Percentiles rank a stretch among this genome's conserved stretches.
Conservation (phyloP, 805 yeast species). For the Lipomyces yamanashiensis region DNA sequence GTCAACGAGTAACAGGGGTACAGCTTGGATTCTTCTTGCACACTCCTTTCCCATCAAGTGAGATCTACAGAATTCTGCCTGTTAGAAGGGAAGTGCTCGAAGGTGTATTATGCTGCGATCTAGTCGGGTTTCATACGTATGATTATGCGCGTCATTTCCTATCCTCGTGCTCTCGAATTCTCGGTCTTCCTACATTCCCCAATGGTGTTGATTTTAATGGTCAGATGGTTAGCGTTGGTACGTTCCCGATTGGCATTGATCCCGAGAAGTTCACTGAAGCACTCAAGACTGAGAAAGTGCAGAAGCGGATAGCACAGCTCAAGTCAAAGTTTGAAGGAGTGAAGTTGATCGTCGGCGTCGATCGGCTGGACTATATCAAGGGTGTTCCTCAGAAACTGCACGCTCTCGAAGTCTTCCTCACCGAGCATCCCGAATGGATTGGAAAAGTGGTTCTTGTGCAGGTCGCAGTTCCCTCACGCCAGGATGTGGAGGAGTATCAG, state of each 20-base stretch:
- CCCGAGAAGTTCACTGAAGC: slow-evolving; percentile 89
- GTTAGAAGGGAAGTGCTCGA: slow-evolving; percentile 88
- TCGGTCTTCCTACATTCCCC: slow-evolving; percentile 82
- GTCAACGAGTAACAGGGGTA: slow-evolving; percentile 56
- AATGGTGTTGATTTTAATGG: slow-evolving; percentile 84
- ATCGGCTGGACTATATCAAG: slow-evolving; percentile 92
- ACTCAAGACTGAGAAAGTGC: slow-evolving; percentile 63
- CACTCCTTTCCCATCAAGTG: slow-evolving; percentile 97
- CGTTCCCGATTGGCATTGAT: slow-evolving; percentile 99
- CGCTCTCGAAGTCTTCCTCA: slow-evolving; percentile 90
- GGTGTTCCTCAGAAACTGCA: slow-evolving; percentile 98
- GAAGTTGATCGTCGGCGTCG: slow-evolving; percentile 94
- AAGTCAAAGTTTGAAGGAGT: slow-evolving; percentile 70
- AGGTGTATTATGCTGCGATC: slow-evolving; percentile 92
- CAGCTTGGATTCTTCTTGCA: slow-evolving; percentile 92
- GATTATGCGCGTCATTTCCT: slow-evolving; percentile 97
- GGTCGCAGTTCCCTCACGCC: slow-evolving; percentile 96
- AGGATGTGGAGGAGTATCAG: slow-evolving; percentile 98
- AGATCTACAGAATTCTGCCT: slow-evolving; percentile 92
- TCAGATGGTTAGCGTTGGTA: slow-evolving; percentile 83
- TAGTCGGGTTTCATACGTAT: slow-evolving; percentile 98
- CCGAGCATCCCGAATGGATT: slow-evolving; percentile 96
- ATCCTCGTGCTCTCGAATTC: slow-evolving; percentile 82
- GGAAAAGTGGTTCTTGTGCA: slow-evolving; percentile 96
- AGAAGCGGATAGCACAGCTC: slow-evolving; percentile 65